A percentile compares a stretch with the other conserved stretches of the same genome.
phyloP scores from a whole-genome alignment of 768 basidiomycete genomes.

The Lactarius psammicola region DNA sequence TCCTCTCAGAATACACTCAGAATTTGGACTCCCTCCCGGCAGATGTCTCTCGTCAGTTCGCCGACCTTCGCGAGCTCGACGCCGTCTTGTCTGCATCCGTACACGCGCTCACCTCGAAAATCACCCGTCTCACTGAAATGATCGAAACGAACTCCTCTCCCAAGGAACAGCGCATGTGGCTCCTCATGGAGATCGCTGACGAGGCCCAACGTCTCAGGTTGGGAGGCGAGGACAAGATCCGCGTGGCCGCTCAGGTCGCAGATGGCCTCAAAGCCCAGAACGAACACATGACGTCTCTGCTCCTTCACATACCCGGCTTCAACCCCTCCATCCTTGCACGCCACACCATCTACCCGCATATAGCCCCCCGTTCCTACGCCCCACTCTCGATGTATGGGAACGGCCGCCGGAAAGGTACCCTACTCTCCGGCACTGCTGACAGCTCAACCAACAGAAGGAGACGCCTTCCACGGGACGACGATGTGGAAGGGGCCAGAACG shows the following conservation, averaged over 20 bases:
- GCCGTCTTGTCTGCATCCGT: slow-evolving; percentile 93
- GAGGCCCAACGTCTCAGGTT: slow-evolving; percentile 89
- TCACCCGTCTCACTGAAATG: slow-evolving; percentile 70
- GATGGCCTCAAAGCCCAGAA: slow-evolving; percentile 76
- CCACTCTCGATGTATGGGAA: slow-evolving; percentile 59
- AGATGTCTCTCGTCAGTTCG: slow-evolving; percentile 91
- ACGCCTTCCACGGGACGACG: slow-evolving; percentile 55
- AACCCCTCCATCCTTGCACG: slow-evolving; percentile 56
- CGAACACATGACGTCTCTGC: slow-evolving; percentile 57
- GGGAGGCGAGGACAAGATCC: slow-evolving; percentile 97
- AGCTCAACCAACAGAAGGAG: slow-evolving; percentile 69
- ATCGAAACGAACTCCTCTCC: slow-evolving; percentile 60
- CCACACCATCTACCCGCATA: slow-evolving; percentile 73
- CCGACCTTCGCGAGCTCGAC: slow-evolving; percentile 97
- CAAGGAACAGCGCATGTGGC: slow-evolving; percentile 76
- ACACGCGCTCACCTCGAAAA: slow-evolving; percentile 74
- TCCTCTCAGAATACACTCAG: slow-evolving; percentile 84
- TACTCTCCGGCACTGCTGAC: slow-evolving; percentile 46
- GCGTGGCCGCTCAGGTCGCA: slow-evolving; percentile 87
- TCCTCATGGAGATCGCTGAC: slow-evolving; percentile 91
- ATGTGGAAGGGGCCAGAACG: slow-evolving; percentile 56
- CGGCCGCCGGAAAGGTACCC: slow-evolving; percentile 55
- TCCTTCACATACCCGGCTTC: slow-evolving; percentile 62
- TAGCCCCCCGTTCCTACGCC: slow-evolving; percentile 65
- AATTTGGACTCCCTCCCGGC: slow-evolving; percentile 90